Conservation (phyloP, 1,284 basidiomycete species). For the Ustilago shanxiensis region DNA sequence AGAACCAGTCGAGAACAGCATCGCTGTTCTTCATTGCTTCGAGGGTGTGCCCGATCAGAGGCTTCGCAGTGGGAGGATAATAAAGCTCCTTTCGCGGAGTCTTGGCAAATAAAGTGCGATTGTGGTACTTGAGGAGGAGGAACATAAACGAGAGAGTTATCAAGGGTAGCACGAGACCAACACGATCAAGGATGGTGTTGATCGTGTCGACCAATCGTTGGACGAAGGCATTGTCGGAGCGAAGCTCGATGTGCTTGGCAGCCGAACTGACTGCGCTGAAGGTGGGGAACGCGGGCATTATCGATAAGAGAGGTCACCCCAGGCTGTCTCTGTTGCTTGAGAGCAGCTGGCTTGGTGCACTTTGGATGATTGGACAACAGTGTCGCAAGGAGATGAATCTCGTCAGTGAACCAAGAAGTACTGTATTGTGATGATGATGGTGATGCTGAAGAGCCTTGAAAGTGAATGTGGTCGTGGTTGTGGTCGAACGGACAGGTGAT, state of each 20-base stretch:
- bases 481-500: not conserved
- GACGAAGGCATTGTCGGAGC: constrained; percentile 31
- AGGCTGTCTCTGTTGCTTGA: not conserved
- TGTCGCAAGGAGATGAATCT: not conserved
- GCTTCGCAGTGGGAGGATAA: constrained; percentile 24
- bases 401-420: too few relatives aligned
- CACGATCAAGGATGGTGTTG: constrained; percentile 23
- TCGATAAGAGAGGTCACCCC: not conserved
- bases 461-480: not conserved
- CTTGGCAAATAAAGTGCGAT: constrained; percentile 37
- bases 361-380: too few relatives aligned
- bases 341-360: too few relatives aligned
- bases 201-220: constrained; percentile 17
- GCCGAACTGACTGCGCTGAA: constrained; percentile 22
- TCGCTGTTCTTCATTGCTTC: constrained; percentile 17
- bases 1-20: constrained; percentile 36
- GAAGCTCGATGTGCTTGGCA: constrained; percentile 25
- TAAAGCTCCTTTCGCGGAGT: constrained; percentile 39
- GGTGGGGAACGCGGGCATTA: constrained; percentile 35
- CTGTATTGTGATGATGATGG: too few relatives aligned
- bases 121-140: constrained; percentile 44
- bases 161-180: constrained; percentile 24
- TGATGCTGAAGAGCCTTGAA: not conserved
- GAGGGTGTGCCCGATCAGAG: constrained; percentile 46
- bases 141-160: constrained; percentile 27